These are phyloP conservation scores for Puccinia novopanici DNA, from an alignment of 1,284 basidiomycete genomes.

Conservation along the genomic window DNA sequence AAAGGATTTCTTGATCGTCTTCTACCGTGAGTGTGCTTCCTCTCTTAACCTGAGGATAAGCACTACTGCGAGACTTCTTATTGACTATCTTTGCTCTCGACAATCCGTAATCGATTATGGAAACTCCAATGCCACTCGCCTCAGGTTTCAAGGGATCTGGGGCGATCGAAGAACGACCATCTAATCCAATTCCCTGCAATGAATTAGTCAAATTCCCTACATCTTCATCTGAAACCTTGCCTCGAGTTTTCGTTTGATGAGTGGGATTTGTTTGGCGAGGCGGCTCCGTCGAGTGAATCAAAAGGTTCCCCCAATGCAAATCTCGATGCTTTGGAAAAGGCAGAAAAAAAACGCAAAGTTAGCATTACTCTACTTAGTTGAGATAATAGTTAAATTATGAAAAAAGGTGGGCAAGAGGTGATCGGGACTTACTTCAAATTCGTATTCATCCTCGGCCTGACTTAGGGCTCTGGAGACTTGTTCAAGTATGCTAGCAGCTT, in stretches of 20 bases:
- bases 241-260: background rate
- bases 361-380: background rate
- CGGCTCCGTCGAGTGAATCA: conserved; percentile 7
- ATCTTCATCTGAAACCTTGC: conserved; percentile 7
- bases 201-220: conserved; percentile 9
- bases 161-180: background rate
- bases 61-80: background rate
- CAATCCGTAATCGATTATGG: conserved; percentile 41
- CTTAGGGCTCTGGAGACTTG: conserved; percentile 27
- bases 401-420: background rate
- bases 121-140: conserved; percentile 12
- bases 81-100: conserved; percentile 36
- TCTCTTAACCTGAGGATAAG: background rate
- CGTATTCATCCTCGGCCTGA: conserved; percentile 35
- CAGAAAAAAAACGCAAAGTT: conserved; percentile 10
- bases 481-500: conserved; percentile 39
- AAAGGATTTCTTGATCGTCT: conserved; percentile 17
- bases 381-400: background rate
- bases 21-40: background rate
- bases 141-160: background rate
- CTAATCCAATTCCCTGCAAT: background rate
- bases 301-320: conserved; percentile 48
- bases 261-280: conserved; percentile 11
- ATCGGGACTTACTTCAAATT: conserved; percentile 39
- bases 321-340: conserved; percentile 36